Conservation (phyloP, 1,139 yeast genomes). For the Yamadazyma pseudoaaseri region DNA sequence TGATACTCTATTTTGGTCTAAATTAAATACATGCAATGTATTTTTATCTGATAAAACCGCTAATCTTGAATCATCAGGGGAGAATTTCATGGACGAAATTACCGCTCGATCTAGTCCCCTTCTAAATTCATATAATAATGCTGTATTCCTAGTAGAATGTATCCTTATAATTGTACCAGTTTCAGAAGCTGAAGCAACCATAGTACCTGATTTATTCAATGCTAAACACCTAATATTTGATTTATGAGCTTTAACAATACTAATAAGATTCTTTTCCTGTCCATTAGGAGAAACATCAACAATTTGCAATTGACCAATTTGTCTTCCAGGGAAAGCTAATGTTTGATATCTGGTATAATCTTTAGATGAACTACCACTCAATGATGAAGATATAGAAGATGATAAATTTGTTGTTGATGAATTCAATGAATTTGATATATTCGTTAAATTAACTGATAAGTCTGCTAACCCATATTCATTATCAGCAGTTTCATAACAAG, state of each 20-base stretch:
- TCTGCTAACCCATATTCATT: conserved; percentile 73
- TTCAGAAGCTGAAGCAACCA: conserved; percentile 85
- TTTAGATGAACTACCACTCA: conserved; percentile 14
- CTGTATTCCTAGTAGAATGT: conserved; percentile 73
- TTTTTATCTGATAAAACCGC: conserved; percentile 89
- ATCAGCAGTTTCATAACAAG: conserved; percentile 68
- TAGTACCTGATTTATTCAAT: conserved; percentile 67
- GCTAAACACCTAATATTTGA: conserved; percentile 66
- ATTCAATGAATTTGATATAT: conserved; percentile 7
- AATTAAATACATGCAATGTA: conserved; percentile 80
- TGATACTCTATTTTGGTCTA: conserved; percentile 17
- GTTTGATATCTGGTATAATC: conserved; percentile 40
- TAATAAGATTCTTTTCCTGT: conserved; percentile 59
- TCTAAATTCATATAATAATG: conserved; percentile 75
- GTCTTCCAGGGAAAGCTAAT: conserved; percentile 71
- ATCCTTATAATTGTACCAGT: conserved; percentile 85
- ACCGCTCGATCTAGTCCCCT: conserved; percentile 85
- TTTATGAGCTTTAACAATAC: conserved; percentile 83
- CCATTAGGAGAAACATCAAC: conserved; percentile 67
- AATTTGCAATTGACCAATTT: conserved; percentile 74
- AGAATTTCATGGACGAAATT: conserved; percentile 79
- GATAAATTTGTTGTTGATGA: conserved; percentile 8
- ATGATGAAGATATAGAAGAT: conserved; percentile 17
- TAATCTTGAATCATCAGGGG: conserved; percentile 68
- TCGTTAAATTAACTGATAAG: conserved; percentile 37